Evolutionary conservation across 2,329 filamentous ascomycete species (phyloP), one percentile per base, ranked within the genome.

Genomic region (Ceratocystis diversiconidia): DNA sequence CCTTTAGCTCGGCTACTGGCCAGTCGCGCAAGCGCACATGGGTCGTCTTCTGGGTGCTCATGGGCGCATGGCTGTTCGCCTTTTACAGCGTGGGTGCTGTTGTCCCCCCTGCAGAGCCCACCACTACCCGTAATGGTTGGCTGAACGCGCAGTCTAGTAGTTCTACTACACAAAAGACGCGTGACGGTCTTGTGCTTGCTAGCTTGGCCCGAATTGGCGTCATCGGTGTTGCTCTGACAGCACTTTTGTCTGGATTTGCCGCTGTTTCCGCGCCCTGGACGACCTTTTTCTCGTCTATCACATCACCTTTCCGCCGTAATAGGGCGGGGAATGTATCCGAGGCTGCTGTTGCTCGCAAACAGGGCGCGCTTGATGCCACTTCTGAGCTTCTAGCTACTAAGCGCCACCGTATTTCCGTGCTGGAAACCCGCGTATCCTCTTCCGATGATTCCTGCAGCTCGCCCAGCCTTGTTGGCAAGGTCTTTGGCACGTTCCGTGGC

Each of bases 251-350:
- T 5, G 90, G 90, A 0, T 95, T 95, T 71, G 90, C 90, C 5
- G 89, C 89, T n/a, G 88, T 95, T 43, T 92, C 88, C 28, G 87
- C 88, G 1, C 85, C 91, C 1, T 95, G 90, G 89, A 88, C 95
- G 72, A 89, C 84, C 0, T 90, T 95, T 74, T 82, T 85, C 28
- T 59, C 65, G 17, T 67, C 68, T 12, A 41, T 61, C 6, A 84
- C 85, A 36, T 82, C 81, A 48, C 77, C 83, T 59, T 72, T 75
- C 8, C 74, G 76, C 41, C 73, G 73, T 61, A 44, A 41, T 62
- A 30, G 52, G 12, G 12, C 25, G 1, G 79, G 82, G 36, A 82
- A 82, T 2, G 83, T 91, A 19, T 86, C 86, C 0, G 89, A 95
- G 62, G 79, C 83, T 8, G 88, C 92, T 69, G 81, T 95, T 61